Conservation (phyloP, 2,329 filamentous ascomycete species). For the Tetracladium maxilliforme region DNA sequence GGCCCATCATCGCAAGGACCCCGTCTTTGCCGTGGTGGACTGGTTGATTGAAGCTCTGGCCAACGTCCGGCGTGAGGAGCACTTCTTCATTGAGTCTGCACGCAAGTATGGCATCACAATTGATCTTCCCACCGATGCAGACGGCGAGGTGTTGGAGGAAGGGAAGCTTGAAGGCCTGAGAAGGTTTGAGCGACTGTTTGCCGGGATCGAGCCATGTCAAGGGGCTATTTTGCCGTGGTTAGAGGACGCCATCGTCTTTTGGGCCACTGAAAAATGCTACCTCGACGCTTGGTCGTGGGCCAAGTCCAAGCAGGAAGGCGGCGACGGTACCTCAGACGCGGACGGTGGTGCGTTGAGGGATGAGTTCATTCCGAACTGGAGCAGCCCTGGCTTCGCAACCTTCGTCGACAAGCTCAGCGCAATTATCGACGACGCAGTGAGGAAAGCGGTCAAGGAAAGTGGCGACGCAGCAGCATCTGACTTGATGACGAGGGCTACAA, state of each 20-base stretch:
- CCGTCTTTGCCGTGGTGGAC: slow-evolving; percentile 41
- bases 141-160: too few species aligned
- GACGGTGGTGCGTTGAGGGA: slow-evolving; percentile 50
- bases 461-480: slow-evolving; percentile 13
- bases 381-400: slow-evolving; percentile 38
- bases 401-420: slow-evolving; percentile 41
- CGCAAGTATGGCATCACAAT: slow-evolving; percentile 41
- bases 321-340: slow-evolving; percentile 21
- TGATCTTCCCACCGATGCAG: too few species aligned
- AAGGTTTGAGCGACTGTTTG: too few species aligned
- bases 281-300: slow-evolving; percentile 43
- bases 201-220: too few species aligned
- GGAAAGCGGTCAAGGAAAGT: slow-evolving; percentile 17
- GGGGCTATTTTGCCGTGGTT: slow-evolving; percentile 35
- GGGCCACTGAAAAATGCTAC: slow-evolving; percentile 59
- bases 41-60: slow-evolving; percentile 49
- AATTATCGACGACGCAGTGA: slow-evolving; percentile 36
- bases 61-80: slow-evolving; percentile 52
- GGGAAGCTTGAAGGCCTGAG: too few species aligned
- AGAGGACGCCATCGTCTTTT: slow-evolving; percentile 59
- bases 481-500: slow-evolving; percentile 20
- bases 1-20: slow-evolving; percentile 18
- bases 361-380: slow-evolving; percentile 58
- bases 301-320: slow-evolving; percentile 16
- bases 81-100: slow-evolving; percentile 52